These are phyloP conservation scores for Blastomyces silverae DNA, from an alignment of 2,329 filamentous ascomycete species.

Conservation along the genomic window DNA sequence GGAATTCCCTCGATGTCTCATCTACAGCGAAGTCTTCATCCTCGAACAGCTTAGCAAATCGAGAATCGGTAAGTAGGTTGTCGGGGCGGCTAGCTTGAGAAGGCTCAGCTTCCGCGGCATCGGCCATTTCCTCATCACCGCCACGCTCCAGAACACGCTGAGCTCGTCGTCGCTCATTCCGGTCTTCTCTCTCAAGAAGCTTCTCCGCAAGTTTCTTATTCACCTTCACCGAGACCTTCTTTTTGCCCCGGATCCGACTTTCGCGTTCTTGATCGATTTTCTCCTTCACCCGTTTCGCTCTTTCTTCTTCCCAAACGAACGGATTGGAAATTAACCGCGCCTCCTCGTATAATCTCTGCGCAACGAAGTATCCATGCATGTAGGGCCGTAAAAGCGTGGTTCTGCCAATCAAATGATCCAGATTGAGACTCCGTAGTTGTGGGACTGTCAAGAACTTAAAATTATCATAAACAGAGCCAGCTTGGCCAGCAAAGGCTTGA, in stretches of 20 bases:
- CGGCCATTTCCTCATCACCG: constrained; percentile 45
- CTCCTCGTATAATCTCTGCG: constrained; percentile 91
- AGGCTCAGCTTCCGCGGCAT: constrained; percentile 26
- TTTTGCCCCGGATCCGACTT: constrained; percentile 84
- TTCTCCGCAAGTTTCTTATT: constrained; percentile 63
- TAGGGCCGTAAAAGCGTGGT: constrained; percentile 87
- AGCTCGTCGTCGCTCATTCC: constrained; percentile 42
- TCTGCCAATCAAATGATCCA: constrained; percentile 84
- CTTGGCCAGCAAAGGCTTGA: constrained; percentile 43
- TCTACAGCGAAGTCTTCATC: constrained; percentile 91
- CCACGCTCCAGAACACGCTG: constrained; percentile 49
- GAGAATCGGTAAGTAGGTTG: constrained; percentile 72
- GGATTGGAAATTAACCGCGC: constrained; percentile 88
- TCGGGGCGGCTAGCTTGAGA: constrained; percentile 11
- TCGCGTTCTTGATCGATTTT: constrained; percentile 97
- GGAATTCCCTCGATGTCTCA: constrained; percentile 80
- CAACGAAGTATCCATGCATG: constrained; percentile 99
- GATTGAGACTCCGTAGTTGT: constrained; percentile 75
- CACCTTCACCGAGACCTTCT: constrained; percentile 85
- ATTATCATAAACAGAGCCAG: constrained; percentile 87
- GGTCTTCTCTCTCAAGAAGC: constrained; percentile 55
- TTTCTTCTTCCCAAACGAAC: constrained; percentile 86
- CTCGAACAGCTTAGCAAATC: constrained; percentile 84
- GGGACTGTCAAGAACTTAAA: constrained; percentile 94
- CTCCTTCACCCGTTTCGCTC: constrained; percentile 82